These are phyloP conservation scores for Prillingera fragicola DNA, from an alignment of 1,284 basidiomycete species.

Conservation along the genomic window DNA sequence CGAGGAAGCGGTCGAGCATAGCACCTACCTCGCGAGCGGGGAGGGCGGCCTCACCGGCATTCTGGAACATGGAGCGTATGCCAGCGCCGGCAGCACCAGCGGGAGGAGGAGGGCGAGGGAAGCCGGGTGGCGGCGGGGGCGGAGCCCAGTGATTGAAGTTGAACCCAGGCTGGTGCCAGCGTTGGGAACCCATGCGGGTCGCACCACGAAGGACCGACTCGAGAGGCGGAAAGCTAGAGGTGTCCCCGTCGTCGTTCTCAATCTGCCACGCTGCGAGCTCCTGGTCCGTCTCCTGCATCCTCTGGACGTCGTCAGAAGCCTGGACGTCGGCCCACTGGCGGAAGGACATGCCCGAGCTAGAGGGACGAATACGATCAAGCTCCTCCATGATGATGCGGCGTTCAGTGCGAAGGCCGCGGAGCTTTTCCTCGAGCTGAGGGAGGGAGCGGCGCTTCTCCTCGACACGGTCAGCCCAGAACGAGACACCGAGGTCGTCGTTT, in stretches of 20 bases:
- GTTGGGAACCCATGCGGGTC: constrained; percentile 2
- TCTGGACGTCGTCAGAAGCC: constrained; percentile 8
- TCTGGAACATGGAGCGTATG: constrained; percentile 11
- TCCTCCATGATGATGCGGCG: constrained; percentile 22
- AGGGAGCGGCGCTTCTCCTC: constrained; percentile 34
- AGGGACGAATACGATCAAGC: constrained; percentile 20
- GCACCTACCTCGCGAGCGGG: constrained; percentile 41
- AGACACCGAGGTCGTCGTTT: constrained; percentile 27
- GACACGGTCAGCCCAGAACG: constrained; percentile 38
- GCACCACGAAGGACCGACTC: constrained; percentile 27
- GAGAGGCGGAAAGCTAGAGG: constrained; percentile 34
- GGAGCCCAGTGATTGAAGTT: constrained; percentile 4
- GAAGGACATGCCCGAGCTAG: constrained; percentile 17
- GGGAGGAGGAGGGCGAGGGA: constrained; percentile 3
- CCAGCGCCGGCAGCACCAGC: constrained; percentile 4
- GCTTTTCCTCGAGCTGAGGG: constrained; percentile 22
- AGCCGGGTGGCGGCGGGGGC: constrained; percentile 5
- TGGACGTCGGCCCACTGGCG: constrained; percentile 24
- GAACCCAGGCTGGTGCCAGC: constrained; percentile 1
- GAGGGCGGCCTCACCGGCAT: constrained; percentile 8
- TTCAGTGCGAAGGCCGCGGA: constrained; percentile 16
- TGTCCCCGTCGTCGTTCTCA: constrained; percentile 15
- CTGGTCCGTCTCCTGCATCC: constrained; percentile 22
- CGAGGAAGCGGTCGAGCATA: constrained; percentile 44
- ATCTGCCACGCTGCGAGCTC: constrained; percentile 39